These are phyloP conservation scores for Rhynchospora tenuis DNA, from an alignment of 176 grass and related monocot genomes.

Conservation along the genomic window DNA sequence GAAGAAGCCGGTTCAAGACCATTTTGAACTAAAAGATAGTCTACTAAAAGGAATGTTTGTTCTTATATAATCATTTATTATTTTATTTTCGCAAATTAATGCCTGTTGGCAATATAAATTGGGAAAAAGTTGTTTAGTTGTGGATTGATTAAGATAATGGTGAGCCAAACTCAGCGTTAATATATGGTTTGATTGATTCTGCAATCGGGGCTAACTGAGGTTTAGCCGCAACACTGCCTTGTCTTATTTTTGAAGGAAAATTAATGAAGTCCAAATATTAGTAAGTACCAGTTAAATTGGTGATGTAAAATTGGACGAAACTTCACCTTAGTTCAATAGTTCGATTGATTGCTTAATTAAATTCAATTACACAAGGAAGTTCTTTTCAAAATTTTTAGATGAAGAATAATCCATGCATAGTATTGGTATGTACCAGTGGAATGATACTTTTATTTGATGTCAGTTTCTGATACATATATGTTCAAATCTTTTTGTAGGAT, in stretches of 20 bases:
- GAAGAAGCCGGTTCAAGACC: not conserved
- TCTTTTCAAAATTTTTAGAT: not conserved
- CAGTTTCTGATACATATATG: not conserved
- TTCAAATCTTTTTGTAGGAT: constrained; percentile 38
- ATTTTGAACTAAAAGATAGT: not conserved
- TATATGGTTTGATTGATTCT: not conserved
- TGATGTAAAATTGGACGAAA: not conserved
- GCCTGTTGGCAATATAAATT: not conserved
- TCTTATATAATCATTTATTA: too few relatives aligned
- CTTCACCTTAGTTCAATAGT: not conserved
- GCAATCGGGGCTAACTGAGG: not conserved
- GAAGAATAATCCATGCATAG: not conserved
- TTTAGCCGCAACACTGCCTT: not conserved
- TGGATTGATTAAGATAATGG: not conserved
- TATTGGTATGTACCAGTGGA: not conserved
- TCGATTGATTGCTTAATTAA: not conserved
- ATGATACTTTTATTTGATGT: not conserved
- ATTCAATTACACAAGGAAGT: not conserved
- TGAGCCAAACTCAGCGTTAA: not conserved
- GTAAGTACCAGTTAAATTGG: not conserved
- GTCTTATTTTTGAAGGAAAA: not conserved
- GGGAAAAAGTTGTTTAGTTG: not conserved
- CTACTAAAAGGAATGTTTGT: not conserved
- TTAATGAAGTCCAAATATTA: not conserved
- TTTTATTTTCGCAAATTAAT: not conserved